Evolutionary conservation across 192 early-diverging fungal genomes (phyloP).

Genomic region (Thamnidium elegans): DNA sequence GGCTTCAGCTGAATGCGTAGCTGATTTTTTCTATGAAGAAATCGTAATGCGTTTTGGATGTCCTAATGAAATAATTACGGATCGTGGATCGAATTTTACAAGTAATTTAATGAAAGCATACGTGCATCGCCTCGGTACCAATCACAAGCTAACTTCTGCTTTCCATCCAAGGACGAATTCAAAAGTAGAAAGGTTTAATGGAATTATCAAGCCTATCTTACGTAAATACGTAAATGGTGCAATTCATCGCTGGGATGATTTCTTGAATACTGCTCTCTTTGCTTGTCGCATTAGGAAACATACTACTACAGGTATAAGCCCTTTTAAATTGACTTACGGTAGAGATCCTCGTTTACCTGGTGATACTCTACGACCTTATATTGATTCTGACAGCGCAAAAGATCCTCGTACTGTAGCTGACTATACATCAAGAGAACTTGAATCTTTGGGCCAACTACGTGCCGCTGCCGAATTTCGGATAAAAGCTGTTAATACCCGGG

Average conservation of each 20-base stretch:
- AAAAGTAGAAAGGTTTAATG: constrained; percentile 21
- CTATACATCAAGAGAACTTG: too few relatives aligned
- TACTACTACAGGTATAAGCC: not conserved
- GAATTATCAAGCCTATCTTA: constrained; percentile 14
- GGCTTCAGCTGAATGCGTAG: constrained; percentile 15
- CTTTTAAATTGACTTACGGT: not conserved
- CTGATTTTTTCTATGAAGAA: constrained; percentile 29
- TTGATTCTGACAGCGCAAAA: not conserved
- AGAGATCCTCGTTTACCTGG: not conserved
- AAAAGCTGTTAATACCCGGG: too few relatives aligned
- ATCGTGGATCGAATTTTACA: constrained; percentile 23
- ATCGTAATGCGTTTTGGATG: constrained; percentile 10
- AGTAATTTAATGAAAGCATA: constrained; percentile 2
- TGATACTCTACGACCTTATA: not conserved
- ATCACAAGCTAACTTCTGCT: constrained; percentile 24
- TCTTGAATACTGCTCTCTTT: constrained; percentile 9
- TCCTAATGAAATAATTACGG: constrained; percentile 17
- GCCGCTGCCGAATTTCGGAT: too few relatives aligned
- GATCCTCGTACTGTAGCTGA: too few relatives aligned
- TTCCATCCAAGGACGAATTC: constrained; percentile 28
- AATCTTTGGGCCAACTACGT: too few relatives aligned
- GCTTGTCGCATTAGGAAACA: constrained; percentile 1
- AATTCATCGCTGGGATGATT: constrained; percentile 16
- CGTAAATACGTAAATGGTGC: constrained; percentile 15
- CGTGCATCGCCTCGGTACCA: not conserved